Conservation (phyloP, 2,329 filamentous ascomycete genomes). For the Orbilia javanica region DNA sequence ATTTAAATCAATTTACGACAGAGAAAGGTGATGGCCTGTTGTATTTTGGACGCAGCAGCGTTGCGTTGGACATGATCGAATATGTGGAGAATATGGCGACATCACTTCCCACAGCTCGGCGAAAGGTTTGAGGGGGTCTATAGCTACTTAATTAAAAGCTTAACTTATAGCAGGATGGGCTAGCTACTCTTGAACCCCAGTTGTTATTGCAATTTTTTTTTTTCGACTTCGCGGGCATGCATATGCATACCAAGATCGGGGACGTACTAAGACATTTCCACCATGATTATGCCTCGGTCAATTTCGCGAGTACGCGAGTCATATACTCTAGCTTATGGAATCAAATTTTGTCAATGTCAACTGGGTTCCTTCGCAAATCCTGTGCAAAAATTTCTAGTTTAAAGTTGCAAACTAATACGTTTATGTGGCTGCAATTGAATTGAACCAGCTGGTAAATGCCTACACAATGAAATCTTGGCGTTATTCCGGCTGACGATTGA, state of each 20-base stretch:
- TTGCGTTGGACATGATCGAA: conserved; percentile 50
- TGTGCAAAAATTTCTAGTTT: too few relatives aligned
- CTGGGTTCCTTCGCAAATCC: too few relatives aligned
- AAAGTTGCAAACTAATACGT: too few relatives aligned
- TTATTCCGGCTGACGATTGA: too few relatives aligned
- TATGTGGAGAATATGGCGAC: conserved; percentile 57
- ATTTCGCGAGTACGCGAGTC: too few relatives aligned
- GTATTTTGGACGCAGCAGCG: conserved; percentile 28
- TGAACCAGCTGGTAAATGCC: too few relatives aligned
- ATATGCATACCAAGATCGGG: background rate
- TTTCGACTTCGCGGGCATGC: background rate
- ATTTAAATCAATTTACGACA: conserved; percentile 2
- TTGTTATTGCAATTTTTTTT: too few relatives aligned
- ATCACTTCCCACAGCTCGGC: conserved; percentile 15
- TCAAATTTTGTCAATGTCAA: too few relatives aligned
- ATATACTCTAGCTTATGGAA: too few relatives aligned
- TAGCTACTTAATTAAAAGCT: conserved; percentile 4
- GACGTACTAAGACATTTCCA: background rate
- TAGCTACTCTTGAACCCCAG: background rate
- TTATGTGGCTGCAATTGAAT: too few relatives aligned
- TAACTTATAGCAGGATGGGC: background rate
- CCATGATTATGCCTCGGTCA: too few relatives aligned
- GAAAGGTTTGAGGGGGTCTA: background rate
- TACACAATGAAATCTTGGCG: too few relatives aligned
- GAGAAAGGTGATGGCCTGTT: conserved; percentile 19